Conservation (phyloP, 345 rosid species). For the Turnera subulata region DNA sequence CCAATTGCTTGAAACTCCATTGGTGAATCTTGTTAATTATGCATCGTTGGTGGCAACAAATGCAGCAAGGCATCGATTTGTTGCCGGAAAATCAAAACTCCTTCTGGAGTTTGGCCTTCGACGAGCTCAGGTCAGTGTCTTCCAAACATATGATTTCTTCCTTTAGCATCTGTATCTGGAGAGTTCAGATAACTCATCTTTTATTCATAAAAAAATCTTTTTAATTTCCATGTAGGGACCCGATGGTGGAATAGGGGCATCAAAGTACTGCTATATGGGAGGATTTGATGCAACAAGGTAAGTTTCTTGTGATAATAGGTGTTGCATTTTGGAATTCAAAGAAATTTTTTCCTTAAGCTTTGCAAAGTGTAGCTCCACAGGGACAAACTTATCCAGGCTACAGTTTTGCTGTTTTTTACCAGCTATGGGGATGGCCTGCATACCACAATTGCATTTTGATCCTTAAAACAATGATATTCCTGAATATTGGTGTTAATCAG, state of each 20-base stretch:
- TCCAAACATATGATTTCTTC: background rate
- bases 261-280: constrained; percentile 89
- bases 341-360: constrained; percentile 1
- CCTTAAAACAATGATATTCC: background rate
- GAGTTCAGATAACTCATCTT: background rate
- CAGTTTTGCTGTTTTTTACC: no score
- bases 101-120: constrained; percentile 94
- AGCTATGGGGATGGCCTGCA: no score
- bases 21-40: constrained; percentile 74
- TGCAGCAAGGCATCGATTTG: constrained; percentile 94
- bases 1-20: constrained; percentile 93
- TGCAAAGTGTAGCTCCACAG: no score
- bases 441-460: no score
- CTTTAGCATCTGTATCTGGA: constrained; percentile 5
- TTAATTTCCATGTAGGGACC: constrained; percentile 63
- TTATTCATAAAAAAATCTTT: constrained; percentile 15
- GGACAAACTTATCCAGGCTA: no score
- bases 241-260: constrained; percentile 90
- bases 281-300: constrained; percentile 99
- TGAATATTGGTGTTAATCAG: background rate
- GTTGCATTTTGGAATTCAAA: background rate
- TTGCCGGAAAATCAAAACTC: constrained; percentile 79
- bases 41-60: constrained; percentile 93
- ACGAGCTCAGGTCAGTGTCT: constrained; percentile 77
- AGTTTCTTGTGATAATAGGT: background rate